Evolutionary conservation across 1,284 basidiomycete species (phyloP).

Genomic region (Puccinia novopanici): DNA sequence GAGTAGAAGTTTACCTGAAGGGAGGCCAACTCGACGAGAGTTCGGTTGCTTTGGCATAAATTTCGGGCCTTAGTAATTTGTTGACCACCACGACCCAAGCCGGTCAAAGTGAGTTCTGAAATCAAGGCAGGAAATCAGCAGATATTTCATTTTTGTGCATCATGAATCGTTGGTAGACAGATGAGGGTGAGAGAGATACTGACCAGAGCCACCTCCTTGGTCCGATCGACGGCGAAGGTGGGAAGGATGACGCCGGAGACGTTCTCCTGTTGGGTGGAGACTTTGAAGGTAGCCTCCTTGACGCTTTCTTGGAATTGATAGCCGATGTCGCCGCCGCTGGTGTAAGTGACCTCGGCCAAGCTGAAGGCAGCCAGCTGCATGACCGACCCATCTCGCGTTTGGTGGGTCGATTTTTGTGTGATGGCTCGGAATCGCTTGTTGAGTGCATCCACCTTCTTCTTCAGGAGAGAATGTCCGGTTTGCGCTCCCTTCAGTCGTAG

Average conservation of each 20-base stretch:
- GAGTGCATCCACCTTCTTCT: conserved; percentile 94
- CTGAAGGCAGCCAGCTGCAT: conserved; percentile 99
- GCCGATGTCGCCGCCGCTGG: conserved; percentile 87
- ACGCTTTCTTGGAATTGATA: conserved; percentile 82
- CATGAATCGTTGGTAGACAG: no score
- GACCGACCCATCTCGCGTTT: conserved; percentile 98
- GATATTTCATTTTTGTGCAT: no score
- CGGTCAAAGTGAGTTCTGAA: conserved; percentile 94
- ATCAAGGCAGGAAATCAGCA: neutral
- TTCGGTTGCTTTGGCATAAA: conserved; percentile 97
- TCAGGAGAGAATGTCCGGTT: conserved; percentile 84
- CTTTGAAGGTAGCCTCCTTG: conserved; percentile 78
- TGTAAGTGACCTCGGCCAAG: conserved; percentile 95
- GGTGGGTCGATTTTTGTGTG: conserved; percentile 71
- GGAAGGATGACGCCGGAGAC: conserved; percentile 97
- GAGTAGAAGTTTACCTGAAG: conserved; percentile 67
- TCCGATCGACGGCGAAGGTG: conserved; percentile 84
- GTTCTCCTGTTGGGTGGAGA: conserved; percentile 95
- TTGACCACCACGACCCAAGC: conserved; percentile 93
- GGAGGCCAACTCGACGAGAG: conserved; percentile 93
- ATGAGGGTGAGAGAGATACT: no score
- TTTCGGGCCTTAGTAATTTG: conserved; percentile 91
- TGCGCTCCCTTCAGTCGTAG: conserved; percentile 91
- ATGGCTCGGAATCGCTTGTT: conserved; percentile 75
- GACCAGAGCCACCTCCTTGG: conserved; percentile 64